Evolutionary conservation across 192 early-diverging fungal species (phyloP).

Genomic region (Gryganskiella cystojenkinii): DNA sequence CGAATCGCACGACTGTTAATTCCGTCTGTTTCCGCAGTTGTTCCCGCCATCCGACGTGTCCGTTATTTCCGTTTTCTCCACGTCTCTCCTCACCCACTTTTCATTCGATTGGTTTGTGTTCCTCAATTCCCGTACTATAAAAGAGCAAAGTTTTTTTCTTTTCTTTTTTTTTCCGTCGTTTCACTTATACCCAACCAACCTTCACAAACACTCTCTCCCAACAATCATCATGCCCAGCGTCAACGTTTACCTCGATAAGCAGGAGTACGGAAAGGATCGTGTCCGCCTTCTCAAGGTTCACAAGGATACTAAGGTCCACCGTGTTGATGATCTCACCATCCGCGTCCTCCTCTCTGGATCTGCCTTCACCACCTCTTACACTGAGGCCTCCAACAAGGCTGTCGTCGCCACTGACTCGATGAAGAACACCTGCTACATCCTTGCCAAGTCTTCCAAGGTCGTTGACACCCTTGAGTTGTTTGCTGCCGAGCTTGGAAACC

Average conservation of each 20-base stretch:
- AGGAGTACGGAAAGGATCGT: slow-evolving; percentile 78
- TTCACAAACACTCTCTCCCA: too few species aligned
- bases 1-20: too few species aligned
- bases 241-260: slow-evolving; percentile 50
- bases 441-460: slow-evolving; percentile 75
- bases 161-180: too few species aligned
- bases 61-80: too few species aligned
- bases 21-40: too few species aligned
- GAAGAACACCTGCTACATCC: slow-evolving; percentile 82
- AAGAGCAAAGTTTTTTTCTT: too few species aligned
- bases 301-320: slow-evolving; percentile 68
- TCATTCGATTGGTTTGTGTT: too few species aligned
- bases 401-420: slow-evolving; percentile 82
- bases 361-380: slow-evolving; percentile 73
- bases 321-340: slow-evolving; percentile 76
- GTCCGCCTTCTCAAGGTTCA: slow-evolving; percentile 81
- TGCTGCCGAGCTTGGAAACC: slow-evolving; percentile 71
- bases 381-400: slow-evolving; percentile 80
- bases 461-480: slow-evolving; percentile 81
- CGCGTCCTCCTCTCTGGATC: slow-evolving; percentile 55
- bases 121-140: too few species aligned
- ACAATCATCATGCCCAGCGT: slow-evolving; percentile 26
- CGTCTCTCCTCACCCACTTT: too few species aligned
- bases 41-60: too few species aligned
- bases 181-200: not conserved